These are phyloP conservation scores for Pleurotus ostreatus DNA, from an alignment of 768 basidiomycete species.

Conservation along the genomic window DNA sequence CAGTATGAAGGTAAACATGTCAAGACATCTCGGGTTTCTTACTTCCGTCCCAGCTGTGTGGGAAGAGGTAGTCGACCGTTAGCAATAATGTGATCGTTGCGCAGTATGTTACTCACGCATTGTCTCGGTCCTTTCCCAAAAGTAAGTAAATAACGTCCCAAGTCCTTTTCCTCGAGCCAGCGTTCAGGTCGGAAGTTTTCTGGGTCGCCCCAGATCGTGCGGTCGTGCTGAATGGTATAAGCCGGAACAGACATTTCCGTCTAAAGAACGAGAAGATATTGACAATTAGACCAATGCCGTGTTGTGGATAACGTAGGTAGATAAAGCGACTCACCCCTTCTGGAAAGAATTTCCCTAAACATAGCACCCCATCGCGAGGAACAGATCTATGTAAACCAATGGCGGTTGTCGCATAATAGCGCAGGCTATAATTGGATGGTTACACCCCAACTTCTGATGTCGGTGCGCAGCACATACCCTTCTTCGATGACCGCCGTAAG, in stretches of 20 bases:
- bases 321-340: slow-evolving; percentile 19
- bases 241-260: slow-evolving; percentile 31
- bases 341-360: slow-evolving; percentile 22
- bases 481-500: slow-evolving; percentile 24
- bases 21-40: background rate
- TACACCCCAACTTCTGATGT: background rate
- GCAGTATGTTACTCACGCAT: slow-evolving; percentile 18
- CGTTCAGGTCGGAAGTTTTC: slow-evolving; percentile 30
- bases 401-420: slow-evolving; percentile 30
- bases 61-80: background rate
- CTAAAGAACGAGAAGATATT: slow-evolving; percentile 10
- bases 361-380: slow-evolving; percentile 21
- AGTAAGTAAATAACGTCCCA: slow-evolving; percentile 22
- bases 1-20: slow-evolving; percentile 1
- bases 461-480: slow-evolving; percentile 13
- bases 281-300: too few species aligned
- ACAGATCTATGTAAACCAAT: slow-evolving; percentile 31
- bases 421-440: slow-evolving; percentile 17
- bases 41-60: slow-evolving; percentile 21
- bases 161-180: slow-evolving; percentile 26
- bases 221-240: slow-evolving; percentile 28
- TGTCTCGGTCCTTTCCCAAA: slow-evolving; percentile 28
- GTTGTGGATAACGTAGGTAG: background rate
- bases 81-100: background rate
- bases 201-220: slow-evolving; percentile 28